Percentiles rank a stretch among this genome's conserved stretches.
phyloP scores from a whole-genome alignment of 1,139 yeast species.

The Saccharomyces pastorianus region DNA sequence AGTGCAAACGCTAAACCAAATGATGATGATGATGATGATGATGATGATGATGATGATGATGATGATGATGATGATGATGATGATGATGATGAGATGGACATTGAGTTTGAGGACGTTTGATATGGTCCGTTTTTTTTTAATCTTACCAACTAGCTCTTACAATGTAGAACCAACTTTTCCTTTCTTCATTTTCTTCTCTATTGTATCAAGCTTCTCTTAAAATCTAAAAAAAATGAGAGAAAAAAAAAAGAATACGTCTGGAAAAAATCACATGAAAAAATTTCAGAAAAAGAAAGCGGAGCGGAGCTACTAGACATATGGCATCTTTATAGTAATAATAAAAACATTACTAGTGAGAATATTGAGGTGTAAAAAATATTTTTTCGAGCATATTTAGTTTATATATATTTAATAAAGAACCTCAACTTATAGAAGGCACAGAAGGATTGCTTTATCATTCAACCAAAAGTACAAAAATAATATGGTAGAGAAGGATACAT shows the following conservation, averaged over 20 bases:
- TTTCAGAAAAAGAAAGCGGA: not conserved
- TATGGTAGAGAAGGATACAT: conserved; percentile 15
- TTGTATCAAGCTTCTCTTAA: not conserved
- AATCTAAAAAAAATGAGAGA: not conserved
- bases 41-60: conserved; percentile 24
- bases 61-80: conserved; percentile 21
- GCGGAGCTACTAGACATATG: not conserved
- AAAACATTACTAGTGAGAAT: not conserved
- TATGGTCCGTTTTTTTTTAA: not conserved
- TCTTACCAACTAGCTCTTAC: not conserved
- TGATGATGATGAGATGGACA: conserved; percentile 25
- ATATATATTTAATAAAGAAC: not conserved
- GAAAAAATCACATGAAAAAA: not conserved
- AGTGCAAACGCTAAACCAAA: conserved; percentile 40
- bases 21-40: conserved; percentile 18
- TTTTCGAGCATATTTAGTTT: not conserved
- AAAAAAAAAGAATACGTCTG: not conserved
- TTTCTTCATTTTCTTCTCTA: not conserved
- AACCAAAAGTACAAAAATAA: not conserved
- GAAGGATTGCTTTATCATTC: not conserved
- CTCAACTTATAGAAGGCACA: not conserved
- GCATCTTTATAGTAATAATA: not conserved
- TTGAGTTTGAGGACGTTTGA: conserved; percentile 34
- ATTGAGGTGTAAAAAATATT: not conserved
- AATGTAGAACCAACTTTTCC: not conserved